Base-by-base conservation (phyloP, 805 yeast species). In the Starmerella sp. region DNA sequence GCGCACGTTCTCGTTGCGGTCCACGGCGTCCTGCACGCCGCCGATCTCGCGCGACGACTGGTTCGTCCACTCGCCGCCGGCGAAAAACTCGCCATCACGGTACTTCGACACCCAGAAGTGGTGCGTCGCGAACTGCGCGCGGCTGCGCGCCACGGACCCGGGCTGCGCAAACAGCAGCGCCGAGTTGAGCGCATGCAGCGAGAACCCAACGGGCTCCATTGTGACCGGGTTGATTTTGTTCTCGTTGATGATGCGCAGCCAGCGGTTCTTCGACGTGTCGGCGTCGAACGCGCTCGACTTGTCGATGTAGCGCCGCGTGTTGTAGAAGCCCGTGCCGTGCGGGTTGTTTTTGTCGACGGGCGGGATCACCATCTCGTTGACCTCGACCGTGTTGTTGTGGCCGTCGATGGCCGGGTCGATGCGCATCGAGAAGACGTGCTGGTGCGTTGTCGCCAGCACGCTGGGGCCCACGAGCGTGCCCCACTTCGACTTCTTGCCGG, bases 31-130 rank as follows among this genome's bases (percentile, higher is more conserved):
- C 41, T 49, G 38, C 10, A 55, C 55, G 32, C 66, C 66, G 36
- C 70, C 75, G 39, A 79, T 80, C 54, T 85, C 67, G 66, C 88
- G 87, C 55, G 76, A 77, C 4, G 90, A 82, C 72, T 85, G 95
- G 70, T 85, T 85, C 57, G 95, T 85, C 74, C 84, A 84, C 67
- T 83, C 89, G 67, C 95, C 95, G 55, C 88, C 89, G 52, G 89
- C 87, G 60, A 74, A 84, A 61, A 83, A 69, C 70, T 83, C 79
- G 64, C 82, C 76, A 65, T 85, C 93, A 51, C 72, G 71, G 71
- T 84, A 82, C 67, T 84, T 83, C 62, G 90, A 82, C 61, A 84
- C 88, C 90, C 91, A 85, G 60, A 84, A 69, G 67, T 83, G 90
- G 67, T 85, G 76, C 29, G 88, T 83, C 35, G 89, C 87, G 65